These are phyloP conservation scores for Dujonia santamariae DNA, from an alignment of 1,139 yeast species.

Conservation along the genomic window DNA sequence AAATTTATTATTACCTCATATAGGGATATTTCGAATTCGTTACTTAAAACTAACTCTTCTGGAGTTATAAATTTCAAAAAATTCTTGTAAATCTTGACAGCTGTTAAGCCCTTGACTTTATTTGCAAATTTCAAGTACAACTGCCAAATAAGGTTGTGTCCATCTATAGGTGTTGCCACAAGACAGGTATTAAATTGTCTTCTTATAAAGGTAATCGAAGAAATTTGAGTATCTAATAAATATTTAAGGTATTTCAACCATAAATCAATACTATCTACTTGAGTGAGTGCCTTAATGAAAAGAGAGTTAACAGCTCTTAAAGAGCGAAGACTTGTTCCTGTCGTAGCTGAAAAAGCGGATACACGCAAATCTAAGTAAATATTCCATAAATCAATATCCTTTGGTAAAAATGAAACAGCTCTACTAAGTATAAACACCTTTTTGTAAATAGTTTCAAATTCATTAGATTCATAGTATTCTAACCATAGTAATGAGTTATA, in stretches of 20 bases:
- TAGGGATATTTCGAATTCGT: conserved; percentile 9
- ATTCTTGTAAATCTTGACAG: conserved; percentile 40
- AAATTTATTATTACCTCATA: conserved; percentile 21
- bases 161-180: conserved; percentile 44
- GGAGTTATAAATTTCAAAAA: conserved; percentile 32
- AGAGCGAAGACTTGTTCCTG: conserved; percentile 6
- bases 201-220: conserved; percentile 44
- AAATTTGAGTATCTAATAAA: conserved; percentile 27
- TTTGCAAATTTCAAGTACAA: conserved; percentile 52
- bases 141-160: conserved; percentile 64
- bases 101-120: conserved; percentile 40
- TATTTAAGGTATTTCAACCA: conserved; percentile 58
- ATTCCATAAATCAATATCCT: conserved; percentile 57
- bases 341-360: neutral
- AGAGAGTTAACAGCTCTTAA: conserved; percentile 34
- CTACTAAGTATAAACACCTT: conserved; percentile 50
- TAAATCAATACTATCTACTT: too few relatives aligned
- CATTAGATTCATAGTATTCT: conserved; percentile 34
- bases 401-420: conserved; percentile 46
- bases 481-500: conserved; percentile 50
- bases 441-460: conserved; percentile 2
- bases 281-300: conserved; percentile 49
- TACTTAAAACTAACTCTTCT: conserved; percentile 10
- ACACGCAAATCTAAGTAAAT: conserved; percentile 45
- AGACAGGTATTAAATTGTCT: conserved; percentile 53